Percentiles rank a stretch among this genome's conserved stretches.
These are phyloP conservation scores for Eremothecium gossypii DNA, from an alignment of 1,139 yeast species.

Conservation along the genomic window DNA sequence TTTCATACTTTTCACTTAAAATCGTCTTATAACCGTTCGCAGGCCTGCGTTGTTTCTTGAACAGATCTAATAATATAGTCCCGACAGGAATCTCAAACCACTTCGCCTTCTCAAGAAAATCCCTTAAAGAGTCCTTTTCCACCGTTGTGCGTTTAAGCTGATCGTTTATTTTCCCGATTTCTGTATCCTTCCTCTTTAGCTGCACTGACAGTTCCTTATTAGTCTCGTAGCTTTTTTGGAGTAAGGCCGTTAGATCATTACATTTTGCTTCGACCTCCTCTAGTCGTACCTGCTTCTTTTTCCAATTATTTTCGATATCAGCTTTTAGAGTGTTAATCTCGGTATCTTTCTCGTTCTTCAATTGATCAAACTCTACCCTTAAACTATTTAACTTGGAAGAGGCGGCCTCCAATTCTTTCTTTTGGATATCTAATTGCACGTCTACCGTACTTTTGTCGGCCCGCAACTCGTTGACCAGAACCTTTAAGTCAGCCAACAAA, in stretches of 20 bases:
- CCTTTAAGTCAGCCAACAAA: slow-evolving; percentile 6
- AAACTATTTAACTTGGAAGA: slow-evolving; percentile 4
- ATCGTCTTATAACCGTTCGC: slow-evolving; percentile 4
- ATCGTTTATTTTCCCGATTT: background rate
- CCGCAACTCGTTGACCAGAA: slow-evolving; percentile 4
- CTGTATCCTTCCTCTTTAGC: slow-evolving; percentile 3
- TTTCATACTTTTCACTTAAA: slow-evolving; percentile 7
- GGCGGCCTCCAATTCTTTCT: slow-evolving; percentile 1
- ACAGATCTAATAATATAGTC: slow-evolving; percentile 7
- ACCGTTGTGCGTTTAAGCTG: slow-evolving; percentile 1
- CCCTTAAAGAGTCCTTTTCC: slow-evolving; percentile 3
- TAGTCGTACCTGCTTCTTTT: slow-evolving; percentile 6
- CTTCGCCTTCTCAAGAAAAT: slow-evolving; percentile 8
- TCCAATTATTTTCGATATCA: slow-evolving; percentile 6
- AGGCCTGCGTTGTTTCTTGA: slow-evolving; percentile 3
- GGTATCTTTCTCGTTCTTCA: slow-evolving; percentile 2
- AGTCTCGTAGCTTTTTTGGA: slow-evolving; percentile 3
- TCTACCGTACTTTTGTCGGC: slow-evolving; percentile 2
- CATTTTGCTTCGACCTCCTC: slow-evolving; percentile 7
- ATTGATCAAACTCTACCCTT: slow-evolving; percentile 5
- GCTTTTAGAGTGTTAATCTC: slow-evolving; percentile 1
- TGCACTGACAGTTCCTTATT: slow-evolving; percentile 5
- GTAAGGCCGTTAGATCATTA: slow-evolving; percentile 1
- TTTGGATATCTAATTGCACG: background rate
- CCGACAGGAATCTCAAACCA: slow-evolving; percentile 13